phyloP scores from a whole-genome alignment of 177 flowering plant genomes.

The Vitis hybrid region DNA sequence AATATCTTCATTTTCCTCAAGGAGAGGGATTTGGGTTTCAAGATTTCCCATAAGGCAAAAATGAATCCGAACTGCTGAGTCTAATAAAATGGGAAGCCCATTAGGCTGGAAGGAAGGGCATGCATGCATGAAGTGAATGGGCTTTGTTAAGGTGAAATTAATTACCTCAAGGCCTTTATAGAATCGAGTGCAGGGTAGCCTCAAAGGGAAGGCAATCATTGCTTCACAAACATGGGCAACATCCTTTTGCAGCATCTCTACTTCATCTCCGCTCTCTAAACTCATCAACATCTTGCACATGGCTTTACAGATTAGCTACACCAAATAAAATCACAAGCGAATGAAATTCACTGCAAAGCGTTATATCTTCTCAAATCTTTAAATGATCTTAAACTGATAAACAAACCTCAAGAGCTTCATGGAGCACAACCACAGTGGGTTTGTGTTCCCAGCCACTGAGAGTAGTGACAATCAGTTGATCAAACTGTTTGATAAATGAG shows the following conservation, averaged over 20 bases:
- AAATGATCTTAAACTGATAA: neutral
- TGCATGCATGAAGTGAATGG: no score
- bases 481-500: constrained; percentile 33
- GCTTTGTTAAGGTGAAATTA: neutral
- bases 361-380: no score
- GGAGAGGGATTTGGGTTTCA: no score
- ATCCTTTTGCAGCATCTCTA: constrained; percentile 34
- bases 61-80: no score
- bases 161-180: constrained; percentile 50
- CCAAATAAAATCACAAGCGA: neutral
- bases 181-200: constrained; percentile 47
- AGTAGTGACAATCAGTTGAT: constrained; percentile 22
- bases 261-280: constrained; percentile 29
- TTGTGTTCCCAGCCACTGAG: constrained; percentile 38
- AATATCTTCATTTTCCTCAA: no score
- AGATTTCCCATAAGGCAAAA: no score
- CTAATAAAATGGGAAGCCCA: no score
- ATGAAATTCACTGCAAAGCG: neutral
- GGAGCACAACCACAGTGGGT: constrained; percentile 33
- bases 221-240: constrained; percentile 46
- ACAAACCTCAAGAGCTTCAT: constrained; percentile 46
- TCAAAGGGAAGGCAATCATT: constrained; percentile 60
- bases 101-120: no score
- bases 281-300: constrained; percentile 55
- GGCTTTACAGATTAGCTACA: constrained; percentile 45